Evolutionary conservation across 192 early-diverging fungal species (phyloP).

Genomic region (Gamsiella multidivaricata): DNA sequence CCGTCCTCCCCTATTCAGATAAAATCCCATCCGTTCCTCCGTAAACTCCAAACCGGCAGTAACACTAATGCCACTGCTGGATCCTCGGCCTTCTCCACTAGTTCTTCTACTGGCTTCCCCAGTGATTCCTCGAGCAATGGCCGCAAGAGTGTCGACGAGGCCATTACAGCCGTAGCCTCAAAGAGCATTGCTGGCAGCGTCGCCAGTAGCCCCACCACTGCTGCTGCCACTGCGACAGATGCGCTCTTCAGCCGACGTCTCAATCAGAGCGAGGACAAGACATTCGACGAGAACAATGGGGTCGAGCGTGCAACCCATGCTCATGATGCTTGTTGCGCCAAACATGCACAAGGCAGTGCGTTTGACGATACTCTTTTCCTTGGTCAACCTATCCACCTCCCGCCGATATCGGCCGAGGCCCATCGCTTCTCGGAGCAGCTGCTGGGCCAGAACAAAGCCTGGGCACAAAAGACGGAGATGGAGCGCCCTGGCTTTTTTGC

Average conservation of each 20-base stretch:
- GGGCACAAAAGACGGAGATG: slow-evolving; percentile 66
- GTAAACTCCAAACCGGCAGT: slow-evolving; percentile 31
- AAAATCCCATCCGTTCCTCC: slow-evolving; percentile 38
- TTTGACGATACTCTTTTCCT: too few species aligned
- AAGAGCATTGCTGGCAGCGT: background rate
- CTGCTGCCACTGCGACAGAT: slow-evolving; percentile 21
- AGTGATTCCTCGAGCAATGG: background rate
- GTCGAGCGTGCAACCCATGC: background rate
- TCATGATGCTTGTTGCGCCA: too few species aligned
- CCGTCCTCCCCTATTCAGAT: slow-evolving; percentile 23
- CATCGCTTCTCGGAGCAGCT: slow-evolving; percentile 43
- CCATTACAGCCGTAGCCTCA: slow-evolving; percentile 11
- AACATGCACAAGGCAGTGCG: too few species aligned
- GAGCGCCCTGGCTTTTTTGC: slow-evolving; percentile 79
- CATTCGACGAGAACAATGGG: background rate
- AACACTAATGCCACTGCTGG: slow-evolving; percentile 6
- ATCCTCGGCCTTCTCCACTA: slow-evolving; percentile 36
- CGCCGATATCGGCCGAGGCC: slow-evolving; percentile 43
- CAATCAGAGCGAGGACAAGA: background rate
- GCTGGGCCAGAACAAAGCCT: slow-evolving; percentile 68
- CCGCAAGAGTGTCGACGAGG: slow-evolving; percentile 23
- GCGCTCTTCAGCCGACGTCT: slow-evolving; percentile 33
- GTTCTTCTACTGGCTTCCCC: background rate
- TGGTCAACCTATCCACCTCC: slow-evolving; percentile 14
- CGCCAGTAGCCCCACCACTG: slow-evolving; percentile 35